Percentiles rank a stretch among this genome's conserved stretches.
Conservation (phyloP, 1,284 basidiomycete species). For the Vanrija sp. region DNA sequence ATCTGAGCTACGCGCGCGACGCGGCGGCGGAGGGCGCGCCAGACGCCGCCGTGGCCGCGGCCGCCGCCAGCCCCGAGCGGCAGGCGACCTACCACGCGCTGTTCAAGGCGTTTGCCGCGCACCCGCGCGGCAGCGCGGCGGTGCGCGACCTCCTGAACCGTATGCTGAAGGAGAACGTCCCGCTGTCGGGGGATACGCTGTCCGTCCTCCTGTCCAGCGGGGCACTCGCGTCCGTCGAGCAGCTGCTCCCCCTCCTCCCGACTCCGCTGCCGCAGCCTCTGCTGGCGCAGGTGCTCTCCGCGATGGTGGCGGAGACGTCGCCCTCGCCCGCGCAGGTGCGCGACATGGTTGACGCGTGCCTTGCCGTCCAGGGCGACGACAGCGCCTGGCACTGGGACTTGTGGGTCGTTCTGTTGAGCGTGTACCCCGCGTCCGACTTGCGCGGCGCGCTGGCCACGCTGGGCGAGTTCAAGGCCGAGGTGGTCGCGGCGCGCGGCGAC, state of each 20-base stretch:
- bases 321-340: slow-evolving; percentile 9
- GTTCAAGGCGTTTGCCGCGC: slow-evolving; percentile 12
- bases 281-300: not conserved
- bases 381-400: slow-evolving; percentile 19
- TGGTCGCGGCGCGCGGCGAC: not conserved
- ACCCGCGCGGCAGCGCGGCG: slow-evolving; percentile 8
- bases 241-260: slow-evolving; percentile 17
- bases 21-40: too few relatives aligned
- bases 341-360: slow-evolving; percentile 17
- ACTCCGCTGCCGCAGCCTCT: not conserved
- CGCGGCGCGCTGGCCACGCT: slow-evolving; percentile 10
- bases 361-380: slow-evolving; percentile 1
- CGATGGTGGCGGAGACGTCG: slow-evolving; percentile 7
- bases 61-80: too few relatives aligned
- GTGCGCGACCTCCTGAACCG: slow-evolving; percentile 11
- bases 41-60: too few relatives aligned
- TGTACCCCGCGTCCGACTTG: slow-evolving; percentile 11
- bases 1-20: too few relatives aligned
- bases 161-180: slow-evolving; percentile 13
- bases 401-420: slow-evolving; percentile 16
- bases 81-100: slow-evolving; percentile 3
- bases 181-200: not conserved
- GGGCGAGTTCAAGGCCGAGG: slow-evolving; percentile 10
- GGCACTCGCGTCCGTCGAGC: not conserved
- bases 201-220: not conserved